Base-by-base conservation (phyloP, 1,139 yeast genomes). In the Sugiyamaella neomexicana region DNA sequence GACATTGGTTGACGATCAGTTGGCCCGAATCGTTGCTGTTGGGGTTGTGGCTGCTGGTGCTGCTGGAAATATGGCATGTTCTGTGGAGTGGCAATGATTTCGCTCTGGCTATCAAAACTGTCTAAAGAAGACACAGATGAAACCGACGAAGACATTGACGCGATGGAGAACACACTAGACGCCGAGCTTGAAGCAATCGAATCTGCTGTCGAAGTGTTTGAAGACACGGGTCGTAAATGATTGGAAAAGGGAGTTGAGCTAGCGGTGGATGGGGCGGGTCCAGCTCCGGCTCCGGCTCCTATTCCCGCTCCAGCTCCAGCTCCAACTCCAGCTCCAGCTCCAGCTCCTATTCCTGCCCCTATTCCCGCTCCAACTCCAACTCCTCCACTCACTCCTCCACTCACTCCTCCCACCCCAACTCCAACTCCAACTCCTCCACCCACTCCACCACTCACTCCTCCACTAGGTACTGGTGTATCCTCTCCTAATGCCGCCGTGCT, bases 71-170 rank as follows among this genome's bases (percentile, higher is more conserved):
- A 42, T 1, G 50, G 37, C 15, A 46, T 34, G 36, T 37, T 45
- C 15, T 25, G 40, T 2, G 41, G 31, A 37, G 49, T 13, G 7
- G 41, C 49, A 12, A 27, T 16, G 10, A 25, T 36, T 4, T 36
- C 49, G n/a, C 29, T 39, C 16, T 16, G 44, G 16, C 39, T 46
- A 15, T 49, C 52, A 38, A 39, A 47, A 39, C 51, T 47, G 20
- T 49, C 47, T 23, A 44, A 52, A 12, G 53, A 44, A 15, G 55
- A 54, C 25, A 53, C 50, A 34, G 57, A 52, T 42, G 58, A 55
- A 23, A 53, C 53, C 6, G 62, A 57, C 12, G 60, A 52, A 15
- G 56, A 56, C 42, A 51, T 59, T 43, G 61, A 60, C 25, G 48
- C 58, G n/a, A 47, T 36, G n/a, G 55, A 52, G 37, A 54, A 54